Base-by-base conservation (phyloP, 2,329 filamentous ascomycete genomes). In the Chrysoporthe puriensis region DNA sequence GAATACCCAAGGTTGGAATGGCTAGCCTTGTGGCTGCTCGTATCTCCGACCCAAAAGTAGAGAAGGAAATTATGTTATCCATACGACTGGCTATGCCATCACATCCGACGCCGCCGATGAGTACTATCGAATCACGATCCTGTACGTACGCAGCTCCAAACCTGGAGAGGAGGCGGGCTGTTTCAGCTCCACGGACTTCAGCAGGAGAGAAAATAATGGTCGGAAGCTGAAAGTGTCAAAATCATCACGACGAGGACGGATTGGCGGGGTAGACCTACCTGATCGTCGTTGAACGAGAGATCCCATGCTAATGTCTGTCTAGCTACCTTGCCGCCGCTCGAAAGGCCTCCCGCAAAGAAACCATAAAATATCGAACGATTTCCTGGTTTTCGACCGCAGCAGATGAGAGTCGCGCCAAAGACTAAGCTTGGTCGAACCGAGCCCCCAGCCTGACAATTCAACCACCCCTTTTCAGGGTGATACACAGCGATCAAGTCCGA, bases 291-390 rank as follows among this genome's bases (percentile, higher is more conserved):
- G 36, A 78, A 75, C 46, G 81, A 78, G 63, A 91, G 74, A 57
- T 78, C 80, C 92, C 92, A 96, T 62, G 81, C 79, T 81, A 91
- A 90, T 16, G 89, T 81, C 67, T 90, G 86, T 54, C 85, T 80
- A 26, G 88, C 79, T 16, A 96, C 81, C 9, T 84, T 81, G 3
- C 91, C 92, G 74, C 90, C 84, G 50, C 79, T 79, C 32, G 84
- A 82, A 74, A 96, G 90, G 0, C 94, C 94, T 21, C 94, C 94
- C 21, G 88, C 81, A 1, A 96, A 72, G 1, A 95, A 76, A 0
- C 94, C 94, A 56, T 77, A 73, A 66, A 84, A 84, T 4, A 70
- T 74, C 56, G 77, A 69, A 34, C 78, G 73, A 54, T 71, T 76
- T 50, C 71, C 73, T 57, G 34, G 3, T 14, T 66, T 9, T 13